Base-by-base conservation (phyloP, 352 stramenopile genomes). In the Chrysophaeum taylorii region DNA sequence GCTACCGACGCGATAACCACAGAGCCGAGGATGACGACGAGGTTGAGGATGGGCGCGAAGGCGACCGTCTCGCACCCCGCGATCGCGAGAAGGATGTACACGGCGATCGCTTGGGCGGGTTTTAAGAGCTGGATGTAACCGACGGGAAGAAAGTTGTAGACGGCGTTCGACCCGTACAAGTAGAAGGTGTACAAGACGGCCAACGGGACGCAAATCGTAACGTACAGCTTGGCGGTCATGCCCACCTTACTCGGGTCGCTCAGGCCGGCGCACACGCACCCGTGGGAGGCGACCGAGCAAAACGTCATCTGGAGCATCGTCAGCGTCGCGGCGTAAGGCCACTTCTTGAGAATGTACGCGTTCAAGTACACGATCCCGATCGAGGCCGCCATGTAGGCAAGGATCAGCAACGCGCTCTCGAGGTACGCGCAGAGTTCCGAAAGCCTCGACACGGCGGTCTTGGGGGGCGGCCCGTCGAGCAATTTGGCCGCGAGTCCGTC, bases 91-190 rank as follows among this genome's bases (percentile, higher is more conserved):
- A 63, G 33, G 7, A 63, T 23, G 33, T 63, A 63, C 9, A 63
- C 52, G 25, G 7, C 52, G 25, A 38, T 4, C 7, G 33, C 33
- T 31, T 63, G 52, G 7, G 5, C 7, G 27, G n/a, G 7, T 25
- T 63, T 63, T 25, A 63, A 31, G 9, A 63, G 7, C 52, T 63
- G 52, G n/a, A 63, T 63, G 52, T 63, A 63, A 31, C 52, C 52
- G 9, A 63, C 52, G 27, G 25, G 52, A 2, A 63, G 52, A 25
- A 41, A 63, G 7, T 9, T 31, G 52, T 63, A 63, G 52, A 63
- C 52, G 9, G 52, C 52, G 52, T 63, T 63, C 15, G 27, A 41
- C 25, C 52, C 52, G 23, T 63, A 63, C 7, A 63, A 31, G 33
- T 36, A 63, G 29, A 33, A 36, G 7, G 27, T 15, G 52, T 63